Conservation (phyloP, 169 alveolate species). For the Cryptosporidium meleagridis region DNA sequence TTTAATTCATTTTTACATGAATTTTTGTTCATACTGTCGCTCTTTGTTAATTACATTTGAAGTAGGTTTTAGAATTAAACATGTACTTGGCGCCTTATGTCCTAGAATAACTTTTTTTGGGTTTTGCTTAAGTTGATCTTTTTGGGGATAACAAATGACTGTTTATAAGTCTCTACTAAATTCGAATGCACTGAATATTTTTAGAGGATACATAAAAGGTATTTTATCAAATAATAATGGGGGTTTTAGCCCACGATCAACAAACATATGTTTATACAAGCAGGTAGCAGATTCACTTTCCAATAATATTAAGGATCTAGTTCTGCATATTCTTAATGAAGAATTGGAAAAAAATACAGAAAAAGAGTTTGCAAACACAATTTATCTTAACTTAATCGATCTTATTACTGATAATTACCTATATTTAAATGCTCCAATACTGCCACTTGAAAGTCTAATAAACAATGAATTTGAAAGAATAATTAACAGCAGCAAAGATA, state of each 20-base stretch:
- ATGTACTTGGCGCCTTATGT: background rate
- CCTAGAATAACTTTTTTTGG: background rate
- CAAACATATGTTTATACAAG: conserved; percentile 24
- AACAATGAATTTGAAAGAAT: conserved; percentile 7
- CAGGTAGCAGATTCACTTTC: conserved; percentile 24
- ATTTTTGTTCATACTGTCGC: background rate
- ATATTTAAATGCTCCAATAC: background rate
- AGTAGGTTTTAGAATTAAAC: background rate
- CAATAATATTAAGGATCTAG: conserved; percentile 13
- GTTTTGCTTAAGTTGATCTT: background rate
- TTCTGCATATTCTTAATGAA: conserved; percentile 15
- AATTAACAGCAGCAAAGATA: background rate
- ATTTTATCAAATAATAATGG: background rate
- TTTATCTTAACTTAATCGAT: background rate
- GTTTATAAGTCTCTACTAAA: background rate
- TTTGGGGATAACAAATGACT: background rate
- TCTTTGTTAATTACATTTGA: background rate
- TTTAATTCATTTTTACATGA: background rate
- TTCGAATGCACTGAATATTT: conserved; percentile 2
- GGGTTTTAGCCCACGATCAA: conserved; percentile 1
- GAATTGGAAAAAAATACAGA: conserved; percentile 1
- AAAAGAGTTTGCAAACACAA: background rate
- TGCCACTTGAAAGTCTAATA: conserved; percentile 20
- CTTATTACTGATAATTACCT: conserved; percentile 5
- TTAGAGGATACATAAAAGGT: conserved; percentile 55